Evolutionary conservation across 2,329 filamentous ascomycete genomes (phyloP).

Genomic region (Fusarium continuum): DNA sequence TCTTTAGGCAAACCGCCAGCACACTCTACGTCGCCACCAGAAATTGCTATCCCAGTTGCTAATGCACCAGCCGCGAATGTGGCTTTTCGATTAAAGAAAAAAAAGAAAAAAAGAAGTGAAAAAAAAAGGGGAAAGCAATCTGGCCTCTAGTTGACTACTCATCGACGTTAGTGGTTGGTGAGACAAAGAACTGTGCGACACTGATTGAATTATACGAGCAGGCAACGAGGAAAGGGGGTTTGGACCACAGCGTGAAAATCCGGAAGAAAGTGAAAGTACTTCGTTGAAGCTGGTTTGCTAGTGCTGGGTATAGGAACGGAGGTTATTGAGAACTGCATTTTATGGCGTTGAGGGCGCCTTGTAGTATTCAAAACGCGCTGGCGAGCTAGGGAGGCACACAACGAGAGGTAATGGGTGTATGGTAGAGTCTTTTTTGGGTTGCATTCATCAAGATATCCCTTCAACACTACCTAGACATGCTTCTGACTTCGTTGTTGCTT

Average conservation of each 20-base stretch:
- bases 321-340: slow-evolving; percentile 24
- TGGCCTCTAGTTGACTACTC: background rate
- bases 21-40: background rate
- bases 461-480: background rate
- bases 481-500: background rate
- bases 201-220: background rate
- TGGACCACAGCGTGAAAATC: background rate
- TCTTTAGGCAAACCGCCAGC: background rate
- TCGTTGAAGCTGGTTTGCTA: slow-evolving; percentile 4
- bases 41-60: background rate
- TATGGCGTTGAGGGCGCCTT: slow-evolving; percentile 24
- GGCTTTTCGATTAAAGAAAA: background rate
- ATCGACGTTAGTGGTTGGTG: background rate
- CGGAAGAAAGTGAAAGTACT: background rate
- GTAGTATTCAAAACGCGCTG: background rate
- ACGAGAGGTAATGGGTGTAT: slow-evolving; percentile 17
- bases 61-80: background rate
- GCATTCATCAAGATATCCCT: slow-evolving; percentile 23
- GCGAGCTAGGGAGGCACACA: background rate
- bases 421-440: slow-evolving; percentile 13
- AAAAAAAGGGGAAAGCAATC: too few relatives aligned
- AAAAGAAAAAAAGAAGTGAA: background rate
- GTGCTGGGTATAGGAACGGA: slow-evolving; percentile 11
- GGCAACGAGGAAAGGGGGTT: background rate
- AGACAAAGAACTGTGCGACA: background rate